Conservation (phyloP, 2,329 filamentous ascomycete genomes). For the Fusarium sp. region DNA sequence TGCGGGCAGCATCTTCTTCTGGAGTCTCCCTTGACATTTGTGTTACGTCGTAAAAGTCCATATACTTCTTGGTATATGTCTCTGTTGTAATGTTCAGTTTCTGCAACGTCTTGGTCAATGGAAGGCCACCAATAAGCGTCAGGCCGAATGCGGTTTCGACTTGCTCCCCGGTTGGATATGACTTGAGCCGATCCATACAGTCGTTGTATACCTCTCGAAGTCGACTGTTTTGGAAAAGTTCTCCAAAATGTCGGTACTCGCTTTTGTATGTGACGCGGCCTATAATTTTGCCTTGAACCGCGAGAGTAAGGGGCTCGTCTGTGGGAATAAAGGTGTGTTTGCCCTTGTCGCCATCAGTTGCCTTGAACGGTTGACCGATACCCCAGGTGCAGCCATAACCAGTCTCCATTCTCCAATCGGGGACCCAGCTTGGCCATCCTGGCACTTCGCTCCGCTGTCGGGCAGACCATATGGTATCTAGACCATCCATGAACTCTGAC, state of each 20-base stretch:
- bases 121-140: slow-evolving; percentile 19
- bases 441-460: slow-evolving; percentile 16
- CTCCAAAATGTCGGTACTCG: slow-evolving; percentile 19
- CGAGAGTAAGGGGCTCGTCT: not conserved
- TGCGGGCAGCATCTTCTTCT: slow-evolving; percentile 1
- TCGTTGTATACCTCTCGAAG: slow-evolving; percentile 13
- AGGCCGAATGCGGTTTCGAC: slow-evolving; percentile 27
- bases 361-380: slow-evolving; percentile 14
- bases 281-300: slow-evolving; percentile 11
- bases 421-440: slow-evolving; percentile 37
- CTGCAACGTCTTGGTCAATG: not conserved
- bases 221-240: slow-evolving; percentile 1
- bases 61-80: slow-evolving; percentile 20
- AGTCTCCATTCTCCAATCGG: slow-evolving; percentile 31
- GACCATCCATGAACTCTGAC: not conserved
- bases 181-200: slow-evolving; percentile 8
- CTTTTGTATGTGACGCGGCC: slow-evolving; percentile 21
- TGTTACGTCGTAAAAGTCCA: slow-evolving; percentile 13
- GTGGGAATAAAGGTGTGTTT: slow-evolving; percentile 11
- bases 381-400: slow-evolving; percentile 34
- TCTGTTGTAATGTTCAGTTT: slow-evolving; percentile 1
- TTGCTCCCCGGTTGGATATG: slow-evolving; percentile 29
- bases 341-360: not conserved
- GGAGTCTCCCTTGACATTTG: slow-evolving; percentile 10
- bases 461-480: slow-evolving; percentile 29